Base-by-base conservation (phyloP, 2,329 filamentous ascomycete species). In the Fusarium hainanense region DNA sequence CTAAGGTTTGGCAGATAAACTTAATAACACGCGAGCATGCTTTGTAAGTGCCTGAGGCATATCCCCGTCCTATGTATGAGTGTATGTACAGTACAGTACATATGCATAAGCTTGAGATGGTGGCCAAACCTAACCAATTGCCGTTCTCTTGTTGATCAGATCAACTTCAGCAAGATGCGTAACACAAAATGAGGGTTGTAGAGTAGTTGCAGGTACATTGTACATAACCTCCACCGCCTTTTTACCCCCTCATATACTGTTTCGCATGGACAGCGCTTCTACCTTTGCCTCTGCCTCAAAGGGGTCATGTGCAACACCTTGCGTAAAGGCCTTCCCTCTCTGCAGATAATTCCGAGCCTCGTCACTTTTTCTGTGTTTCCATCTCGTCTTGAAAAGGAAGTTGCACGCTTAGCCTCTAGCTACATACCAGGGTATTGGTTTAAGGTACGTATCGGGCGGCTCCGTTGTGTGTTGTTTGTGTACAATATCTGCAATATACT, bases 301-400 rank as follows among this genome's bases (percentile, higher is more conserved):
- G 49, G 46, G 60, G 54, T 72, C 70, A 72, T 74, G 63, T 74
- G 71, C 69, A 57, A 46, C 55, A 56, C 47, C 51, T 58, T 54
- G 21, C 52, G 47, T 52, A 63, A 42, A 48, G 41, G 51, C 32
- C 56, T 54, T 58, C 50, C 54, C 54, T 56, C 50, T 57, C 46
- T 66, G 43, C 34, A 66, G 54, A 56, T 43, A 43, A 40, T 49
- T 46, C 55, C 55, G 61, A 67, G 28, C 64, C 59, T 43, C 52
- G 48, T 46, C 54, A 49, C 54, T 37, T 60, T 61, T 61, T 32
- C 41, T 63, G 47, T 44, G 21, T 52, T 55, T 63, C 41, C 48
- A 46, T 42, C 59, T 42, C 40, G 40, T 50, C 51, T 49, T 48
- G 30, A 49, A 49, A 34, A 42, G 43, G 61, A 66, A 60, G 42